These are phyloP conservation scores for Ophiostoma triangulosporum DNA, from an alignment of 2,329 filamentous ascomycete species.

Conservation along the genomic window DNA sequence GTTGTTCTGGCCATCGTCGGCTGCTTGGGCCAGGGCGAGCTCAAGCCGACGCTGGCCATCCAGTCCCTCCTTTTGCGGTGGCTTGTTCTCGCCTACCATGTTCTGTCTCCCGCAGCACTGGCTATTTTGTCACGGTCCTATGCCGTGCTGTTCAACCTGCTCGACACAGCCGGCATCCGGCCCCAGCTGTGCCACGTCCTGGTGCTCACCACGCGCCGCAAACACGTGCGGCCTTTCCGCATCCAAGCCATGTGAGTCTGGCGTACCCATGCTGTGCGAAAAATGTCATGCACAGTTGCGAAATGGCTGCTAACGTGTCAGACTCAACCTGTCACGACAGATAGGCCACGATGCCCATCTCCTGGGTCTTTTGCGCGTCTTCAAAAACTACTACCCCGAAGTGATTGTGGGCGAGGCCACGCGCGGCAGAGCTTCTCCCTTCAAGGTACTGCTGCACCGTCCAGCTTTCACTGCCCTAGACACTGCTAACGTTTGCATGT, in stretches of 20 bases:
- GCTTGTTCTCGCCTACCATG: conserved; percentile 63
- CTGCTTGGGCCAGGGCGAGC: conserved; percentile 61
- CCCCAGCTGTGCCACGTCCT: conserved; percentile 61
- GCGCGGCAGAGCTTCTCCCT: conserved; percentile 45
- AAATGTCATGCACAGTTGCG: too few relatives aligned
- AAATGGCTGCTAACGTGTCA: conserved; percentile 19
- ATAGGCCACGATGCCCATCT: conserved; percentile 61
- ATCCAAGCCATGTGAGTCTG: conserved; percentile 60
- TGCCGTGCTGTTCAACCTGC: conserved; percentile 62
- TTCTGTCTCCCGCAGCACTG: conserved; percentile 42
- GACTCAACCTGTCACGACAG: conserved; percentile 43
- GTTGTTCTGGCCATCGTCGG: conserved; percentile 54
- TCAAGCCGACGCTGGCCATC: conserved; percentile 57
- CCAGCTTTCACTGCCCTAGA: too few relatives aligned
- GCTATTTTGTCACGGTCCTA: conserved; percentile 56
- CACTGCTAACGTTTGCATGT: not conserved
- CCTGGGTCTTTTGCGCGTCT: conserved; percentile 63
- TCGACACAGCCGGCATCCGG: conserved; percentile 65
- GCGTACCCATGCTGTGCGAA: too few relatives aligned
- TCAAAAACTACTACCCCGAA: conserved; percentile 83
- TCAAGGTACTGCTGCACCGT: conserved; percentile 32
- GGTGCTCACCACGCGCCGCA: conserved; percentile 64
- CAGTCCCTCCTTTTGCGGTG: conserved; percentile 64
- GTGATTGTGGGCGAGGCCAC: conserved; percentile 63
- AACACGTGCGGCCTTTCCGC: conserved; percentile 70